Base-by-base conservation (phyloP, 306 rosid species). In the Rubus idaeus region DNA sequence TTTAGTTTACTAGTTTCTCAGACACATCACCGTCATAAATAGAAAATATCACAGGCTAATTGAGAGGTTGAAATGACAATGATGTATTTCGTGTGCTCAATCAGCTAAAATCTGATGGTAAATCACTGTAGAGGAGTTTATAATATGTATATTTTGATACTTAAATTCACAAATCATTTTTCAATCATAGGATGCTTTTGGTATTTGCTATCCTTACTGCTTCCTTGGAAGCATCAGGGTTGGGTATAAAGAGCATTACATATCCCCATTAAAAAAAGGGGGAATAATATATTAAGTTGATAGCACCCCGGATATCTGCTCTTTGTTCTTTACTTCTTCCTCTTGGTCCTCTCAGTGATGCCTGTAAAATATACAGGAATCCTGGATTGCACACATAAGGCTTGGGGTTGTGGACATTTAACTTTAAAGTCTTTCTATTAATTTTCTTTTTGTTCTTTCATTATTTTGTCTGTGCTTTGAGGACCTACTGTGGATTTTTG, bases 161-260 rank as follows among this genome's bases (percentile, higher is more conserved):
- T 70, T 30, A 55, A 50, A 3, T 21, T 49, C 57, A 69, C 40
- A 17, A 17, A 26, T 53, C 42, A 46, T 50, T 50, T 30, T 50
- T 30, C 4, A 4, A 10, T 50, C 26, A 0, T 62, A 20, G 30
- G 60, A 21, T 10, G 20, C 64, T 52, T 71, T 6, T 68, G 35
- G 35, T 69, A 47, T 12, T 49, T 70, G 3, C 40, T n/a, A 70
- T 51, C 73, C n/a, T 72, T 6, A 72, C 12, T 9, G 45, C 55
- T 50, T n/a, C 61, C 51, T 55, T 41, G 66, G 61, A 41, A 57
- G 51, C 23, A 73, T 73, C 53, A 20, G 39, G 58, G 42, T 42
- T 41, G 21, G 41, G 63, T 37, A 57, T 41, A 41, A 42, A 20
- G n/a, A 7, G 35, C 41, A 73, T 73, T 41, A 18, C 42, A 23